Conservation (phyloP, 805 yeast genomes). For the Kregervanrija fluxuum region DNA sequence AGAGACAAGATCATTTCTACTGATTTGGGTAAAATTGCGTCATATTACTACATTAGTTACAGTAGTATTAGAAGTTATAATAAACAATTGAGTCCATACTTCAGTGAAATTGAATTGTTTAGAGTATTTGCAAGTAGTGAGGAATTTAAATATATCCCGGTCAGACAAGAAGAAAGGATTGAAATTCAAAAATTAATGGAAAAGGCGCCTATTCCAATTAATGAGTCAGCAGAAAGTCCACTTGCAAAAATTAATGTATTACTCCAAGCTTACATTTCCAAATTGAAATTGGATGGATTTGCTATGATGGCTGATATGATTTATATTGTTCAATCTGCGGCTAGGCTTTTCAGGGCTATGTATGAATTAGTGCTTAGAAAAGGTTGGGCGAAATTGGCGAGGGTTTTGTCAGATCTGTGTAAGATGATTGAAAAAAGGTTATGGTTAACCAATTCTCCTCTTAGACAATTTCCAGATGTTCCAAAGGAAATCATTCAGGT, state of each 20-base stretch:
- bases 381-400: constrained; percentile 64
- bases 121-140: constrained; percentile 72
- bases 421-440: constrained; percentile 73
- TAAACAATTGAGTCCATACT: constrained; percentile 53
- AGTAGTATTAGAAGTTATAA: constrained; percentile 65
- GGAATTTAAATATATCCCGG: constrained; percentile 79
- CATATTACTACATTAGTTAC: constrained; percentile 77
- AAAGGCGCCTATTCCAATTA: constrained; percentile 80
- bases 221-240: constrained; percentile 63
- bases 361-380: constrained; percentile 67
- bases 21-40: constrained; percentile 76
- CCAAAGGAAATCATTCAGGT: constrained; percentile 65
- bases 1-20: constrained; percentile 47
- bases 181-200: constrained; percentile 67
- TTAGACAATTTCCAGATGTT: constrained; percentile 72
- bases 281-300: constrained; percentile 72
- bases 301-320: constrained; percentile 92
- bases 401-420: constrained; percentile 52
- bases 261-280: constrained; percentile 81
- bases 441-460: constrained; percentile 83
- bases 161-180: constrained; percentile 75
- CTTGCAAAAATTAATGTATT: constrained; percentile 72
- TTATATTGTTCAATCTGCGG: constrained; percentile 88
- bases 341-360: constrained; percentile 79
- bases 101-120: constrained; percentile 66